These are phyloP conservation scores for Kazachstania viticola DNA, from an alignment of 805 yeast species.

Conservation along the genomic window DNA sequence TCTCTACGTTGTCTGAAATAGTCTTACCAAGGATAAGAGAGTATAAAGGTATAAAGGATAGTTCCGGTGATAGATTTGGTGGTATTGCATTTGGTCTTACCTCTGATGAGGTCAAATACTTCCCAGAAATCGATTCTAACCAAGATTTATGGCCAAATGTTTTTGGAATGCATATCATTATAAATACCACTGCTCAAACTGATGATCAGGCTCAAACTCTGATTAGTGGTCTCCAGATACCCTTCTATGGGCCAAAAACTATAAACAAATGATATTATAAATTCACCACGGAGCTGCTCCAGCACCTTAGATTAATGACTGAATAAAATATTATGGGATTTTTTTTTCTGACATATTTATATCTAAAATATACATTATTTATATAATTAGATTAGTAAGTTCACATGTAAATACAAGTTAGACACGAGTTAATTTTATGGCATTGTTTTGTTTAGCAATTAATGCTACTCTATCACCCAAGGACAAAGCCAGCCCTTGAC, in stretches of 20 bases:
- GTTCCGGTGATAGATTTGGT: conserved; percentile 77
- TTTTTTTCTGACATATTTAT: no score
- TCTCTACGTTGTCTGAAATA: conserved; percentile 77
- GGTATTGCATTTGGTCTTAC: conserved; percentile 76
- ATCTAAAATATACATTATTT: background rate
- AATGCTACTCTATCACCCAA: conserved; percentile 90
- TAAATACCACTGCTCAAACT: conserved; percentile 81
- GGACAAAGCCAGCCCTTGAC: conserved; percentile 92
- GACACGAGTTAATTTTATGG: conserved; percentile 26
- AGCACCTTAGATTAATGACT: no score
- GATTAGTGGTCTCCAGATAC: conserved; percentile 71
- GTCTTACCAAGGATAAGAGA: conserved; percentile 90
- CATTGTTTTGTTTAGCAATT: conserved; percentile 50
- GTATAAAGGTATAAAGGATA: conserved; percentile 64
- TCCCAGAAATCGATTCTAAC: conserved; percentile 89
- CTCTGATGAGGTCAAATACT: conserved; percentile 62
- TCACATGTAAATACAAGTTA: conserved; percentile 4
- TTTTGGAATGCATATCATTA: conserved; percentile 74
- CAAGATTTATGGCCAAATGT: conserved; percentile 82
- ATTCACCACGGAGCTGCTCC: no score
- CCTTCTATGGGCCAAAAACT: no score
- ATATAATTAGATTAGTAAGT: background rate
- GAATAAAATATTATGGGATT: no score
- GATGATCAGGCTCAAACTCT: conserved; percentile 83
- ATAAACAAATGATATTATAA: no score